Conservation (phyloP, 1,139 yeast genomes). For the Kodamaea fungicola region DNA sequence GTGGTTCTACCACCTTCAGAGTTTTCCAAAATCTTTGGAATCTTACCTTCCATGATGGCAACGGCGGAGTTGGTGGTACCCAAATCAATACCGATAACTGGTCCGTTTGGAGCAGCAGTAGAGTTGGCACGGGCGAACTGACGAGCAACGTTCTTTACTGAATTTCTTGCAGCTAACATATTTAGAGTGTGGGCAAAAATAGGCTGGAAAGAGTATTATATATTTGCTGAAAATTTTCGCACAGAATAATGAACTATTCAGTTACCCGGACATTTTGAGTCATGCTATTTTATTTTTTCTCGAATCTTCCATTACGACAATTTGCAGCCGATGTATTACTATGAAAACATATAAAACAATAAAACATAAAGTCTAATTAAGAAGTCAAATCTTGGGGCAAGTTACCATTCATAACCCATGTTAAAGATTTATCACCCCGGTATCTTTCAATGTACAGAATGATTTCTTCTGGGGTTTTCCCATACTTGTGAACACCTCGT, state of each 20-base stretch:
- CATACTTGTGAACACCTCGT: conserved; percentile 39
- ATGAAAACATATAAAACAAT: too few species aligned
- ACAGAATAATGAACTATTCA: conserved; percentile 2
- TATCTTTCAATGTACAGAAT: conserved; percentile 41
- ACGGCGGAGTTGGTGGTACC: conserved; percentile 99
- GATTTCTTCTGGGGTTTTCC: conserved; percentile 42
- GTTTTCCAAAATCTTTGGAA: conserved; percentile 95
- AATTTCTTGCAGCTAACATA: conserved; percentile 48
- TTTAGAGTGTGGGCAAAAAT: conserved; percentile 5
- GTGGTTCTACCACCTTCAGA: conserved; percentile 99
- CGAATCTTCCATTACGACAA: conserved; percentile 6
- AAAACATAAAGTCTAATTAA: neutral
- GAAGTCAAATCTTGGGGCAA: conserved; percentile 34
- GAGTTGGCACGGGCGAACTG: conserved; percentile 53
- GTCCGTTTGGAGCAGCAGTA: conserved; percentile 54
- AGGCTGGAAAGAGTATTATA: conserved; percentile 1
- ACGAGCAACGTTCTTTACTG: conserved; percentile 39
- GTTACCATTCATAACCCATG: conserved; percentile 52
- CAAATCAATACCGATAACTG: conserved; percentile 96
- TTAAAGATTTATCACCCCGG: conserved; percentile 43
- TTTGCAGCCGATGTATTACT: too few species aligned
- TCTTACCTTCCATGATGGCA: conserved; percentile 95
- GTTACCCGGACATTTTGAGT: conserved; percentile 13
- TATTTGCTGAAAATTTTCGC: conserved; percentile 12
- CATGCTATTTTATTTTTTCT: conserved; percentile 5